Percentiles rank a stretch among this genome's conserved stretches.
phyloP scores from a whole-genome alignment of 208 protist genomes.

The Trypanosoma lewisi region DNA sequence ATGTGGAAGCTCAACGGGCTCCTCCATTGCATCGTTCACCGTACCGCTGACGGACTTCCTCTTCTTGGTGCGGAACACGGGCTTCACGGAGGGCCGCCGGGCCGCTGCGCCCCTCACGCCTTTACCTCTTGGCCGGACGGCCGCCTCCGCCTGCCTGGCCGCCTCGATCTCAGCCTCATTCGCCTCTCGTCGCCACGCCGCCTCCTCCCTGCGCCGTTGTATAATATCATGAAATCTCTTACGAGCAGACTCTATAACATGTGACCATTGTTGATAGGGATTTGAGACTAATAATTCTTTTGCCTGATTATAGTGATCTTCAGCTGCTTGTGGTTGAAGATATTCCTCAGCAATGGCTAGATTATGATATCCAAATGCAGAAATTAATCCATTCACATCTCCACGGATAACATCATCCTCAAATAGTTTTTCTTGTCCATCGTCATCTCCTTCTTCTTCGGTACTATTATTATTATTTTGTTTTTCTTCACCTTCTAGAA shows the following conservation, averaged over 20 bases:
- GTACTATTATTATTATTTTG: too few species aligned
- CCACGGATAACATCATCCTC: not conserved
- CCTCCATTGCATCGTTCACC: constrained; percentile 1
- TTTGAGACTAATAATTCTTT: constrained; percentile 10
- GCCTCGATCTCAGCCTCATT: constrained; percentile 15
- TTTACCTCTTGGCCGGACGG: not conserved
- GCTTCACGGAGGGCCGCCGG: not conserved
- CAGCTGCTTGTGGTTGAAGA: constrained; percentile 5
- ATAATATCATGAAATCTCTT: constrained; percentile 16
- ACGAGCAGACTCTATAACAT: constrained; percentile 14
- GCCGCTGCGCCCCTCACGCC: not conserved
- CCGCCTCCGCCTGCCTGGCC: not conserved
- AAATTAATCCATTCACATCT: constrained; percentile 18
- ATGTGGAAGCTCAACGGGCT: constrained; percentile 23
- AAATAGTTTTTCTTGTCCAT: not conserved
- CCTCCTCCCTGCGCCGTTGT: constrained; percentile 19
- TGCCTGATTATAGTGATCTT: constrained; percentile 11
- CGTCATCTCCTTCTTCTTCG: not conserved
- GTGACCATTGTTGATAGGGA: constrained; percentile 31
- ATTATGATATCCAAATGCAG: constrained; percentile 23
- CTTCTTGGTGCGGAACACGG: not conserved
- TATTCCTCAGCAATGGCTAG: constrained; percentile 30
- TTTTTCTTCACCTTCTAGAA: constrained; percentile 2
- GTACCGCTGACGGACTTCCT: not conserved
- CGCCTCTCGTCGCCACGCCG: not conserved